Conservation (phyloP, 2,329 filamentous ascomycete genomes). For the Ophiocordyceps camponoti-floridani region DNA sequence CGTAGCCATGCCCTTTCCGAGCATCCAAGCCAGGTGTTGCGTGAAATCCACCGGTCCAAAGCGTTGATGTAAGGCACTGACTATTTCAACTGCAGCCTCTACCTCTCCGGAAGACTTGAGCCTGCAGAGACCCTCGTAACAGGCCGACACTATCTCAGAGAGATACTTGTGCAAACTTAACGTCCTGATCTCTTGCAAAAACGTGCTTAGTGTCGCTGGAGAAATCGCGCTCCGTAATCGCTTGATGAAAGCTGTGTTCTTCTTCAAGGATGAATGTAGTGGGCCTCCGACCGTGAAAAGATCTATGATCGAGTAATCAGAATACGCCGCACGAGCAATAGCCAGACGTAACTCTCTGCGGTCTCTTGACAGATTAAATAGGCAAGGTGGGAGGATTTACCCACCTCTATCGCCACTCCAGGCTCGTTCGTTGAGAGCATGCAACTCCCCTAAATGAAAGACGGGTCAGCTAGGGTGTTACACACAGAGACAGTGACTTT, state of each 20-base stretch:
- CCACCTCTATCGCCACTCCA: slow-evolving; percentile 82
- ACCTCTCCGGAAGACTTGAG: slow-evolving; percentile 87
- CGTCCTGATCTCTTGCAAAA: slow-evolving; percentile 76
- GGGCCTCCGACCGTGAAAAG: slow-evolving; percentile 60
- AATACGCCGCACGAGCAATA: background rate
- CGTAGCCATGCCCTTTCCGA: slow-evolving; percentile 79
- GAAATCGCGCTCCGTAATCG: slow-evolving; percentile 81
- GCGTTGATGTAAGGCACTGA: slow-evolving; percentile 87
- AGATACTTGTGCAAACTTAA: slow-evolving; percentile 91
- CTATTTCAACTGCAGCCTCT: slow-evolving; percentile 77
- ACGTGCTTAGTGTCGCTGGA: slow-evolving; percentile 59
- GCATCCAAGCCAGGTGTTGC: slow-evolving; percentile 76
- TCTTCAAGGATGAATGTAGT: slow-evolving; percentile 89
- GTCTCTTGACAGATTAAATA: background rate
- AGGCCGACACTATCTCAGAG: slow-evolving; percentile 89
- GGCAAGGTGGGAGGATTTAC: slow-evolving; percentile 1
- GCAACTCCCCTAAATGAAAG: slow-evolving; percentile 55
- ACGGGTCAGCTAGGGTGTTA: no score
- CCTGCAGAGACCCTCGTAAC: slow-evolving; percentile 83
- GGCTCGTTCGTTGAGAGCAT: slow-evolving; percentile 68
- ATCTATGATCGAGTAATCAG: slow-evolving; percentile 22
- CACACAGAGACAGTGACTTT: no score
- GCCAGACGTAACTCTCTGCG: background rate
- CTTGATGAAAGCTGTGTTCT: slow-evolving; percentile 97
- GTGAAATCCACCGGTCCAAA: slow-evolving; percentile 87